Conservation (phyloP, 495 filamentous ascomycete genomes). For the Rusavskia elegans region DNA sequence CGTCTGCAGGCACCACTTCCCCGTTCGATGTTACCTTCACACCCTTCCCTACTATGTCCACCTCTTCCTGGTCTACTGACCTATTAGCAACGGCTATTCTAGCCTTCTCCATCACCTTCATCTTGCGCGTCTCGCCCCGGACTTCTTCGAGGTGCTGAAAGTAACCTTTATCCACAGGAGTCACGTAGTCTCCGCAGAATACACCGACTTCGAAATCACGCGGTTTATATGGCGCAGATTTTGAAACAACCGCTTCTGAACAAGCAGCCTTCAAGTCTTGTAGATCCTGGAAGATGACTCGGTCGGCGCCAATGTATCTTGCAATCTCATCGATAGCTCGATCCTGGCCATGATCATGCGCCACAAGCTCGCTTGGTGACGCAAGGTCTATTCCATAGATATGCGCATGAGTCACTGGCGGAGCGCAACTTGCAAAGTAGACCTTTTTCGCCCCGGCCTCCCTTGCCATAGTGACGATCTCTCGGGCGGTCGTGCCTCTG, state of each 20-base stretch:
- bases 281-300: slow-evolving; percentile 77
- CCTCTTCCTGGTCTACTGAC: slow-evolving; percentile 42
- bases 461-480: slow-evolving; percentile 83
- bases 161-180: slow-evolving; percentile 66
- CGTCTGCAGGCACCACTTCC: slow-evolving; percentile 35
- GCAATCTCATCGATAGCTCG: slow-evolving; percentile 54
- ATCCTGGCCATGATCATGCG: slow-evolving; percentile 70
- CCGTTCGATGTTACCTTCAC: slow-evolving; percentile 40
- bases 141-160: slow-evolving; percentile 71
- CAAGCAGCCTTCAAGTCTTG: slow-evolving; percentile 70
- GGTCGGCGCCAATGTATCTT: slow-evolving; percentile 74
- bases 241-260: slow-evolving; percentile 35
- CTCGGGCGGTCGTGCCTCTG: slow-evolving; percentile 74
- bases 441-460: slow-evolving; percentile 86
- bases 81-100: slow-evolving; percentile 53
- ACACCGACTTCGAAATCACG: slow-evolving; percentile 82
- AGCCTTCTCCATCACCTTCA: slow-evolving; percentile 53
- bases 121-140: slow-evolving; percentile 55
- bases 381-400: slow-evolving; percentile 28
- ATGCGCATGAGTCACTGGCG: slow-evolving; percentile 58
- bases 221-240: slow-evolving; percentile 30
- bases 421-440: slow-evolving; percentile 76
- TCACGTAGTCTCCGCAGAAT: slow-evolving; percentile 85
- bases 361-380: slow-evolving; percentile 66
- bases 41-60: slow-evolving; percentile 47